Percentiles rank a stretch among this genome's conserved stretches.
These are phyloP conservation scores for Leccinum broughii DNA, from an alignment of 768 basidiomycete genomes.

Conservation along the genomic window DNA sequence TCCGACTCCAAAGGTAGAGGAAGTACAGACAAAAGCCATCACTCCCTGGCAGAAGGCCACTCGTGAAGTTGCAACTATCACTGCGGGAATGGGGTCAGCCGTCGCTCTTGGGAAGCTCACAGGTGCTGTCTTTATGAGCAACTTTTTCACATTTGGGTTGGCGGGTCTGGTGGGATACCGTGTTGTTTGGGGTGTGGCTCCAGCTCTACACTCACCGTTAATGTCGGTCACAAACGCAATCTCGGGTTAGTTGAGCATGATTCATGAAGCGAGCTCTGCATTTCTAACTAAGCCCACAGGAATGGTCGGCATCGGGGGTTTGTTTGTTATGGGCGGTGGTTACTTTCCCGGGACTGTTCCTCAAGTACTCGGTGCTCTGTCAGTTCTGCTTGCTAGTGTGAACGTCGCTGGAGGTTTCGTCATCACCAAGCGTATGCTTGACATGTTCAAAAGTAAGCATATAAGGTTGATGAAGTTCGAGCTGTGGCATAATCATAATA, in stretches of 20 bases:
- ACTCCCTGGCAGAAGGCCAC: slow-evolving; percentile 86
- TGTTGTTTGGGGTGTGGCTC: slow-evolving; percentile 88
- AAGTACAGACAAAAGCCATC: slow-evolving; percentile 51
- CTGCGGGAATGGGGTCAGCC: slow-evolving; percentile 72
- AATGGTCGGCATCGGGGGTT: slow-evolving; percentile 80
- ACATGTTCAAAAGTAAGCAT: slow-evolving; percentile 82
- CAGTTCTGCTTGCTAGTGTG: slow-evolving; percentile 84
- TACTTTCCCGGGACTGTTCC: slow-evolving; percentile 80
- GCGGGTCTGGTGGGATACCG: slow-evolving; percentile 86
- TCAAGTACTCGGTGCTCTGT: slow-evolving; percentile 74
- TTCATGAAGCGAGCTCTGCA: slow-evolving; percentile 9
- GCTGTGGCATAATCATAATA: slow-evolving; percentile 11
- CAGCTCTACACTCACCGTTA: slow-evolving; percentile 84
- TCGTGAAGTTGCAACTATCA: slow-evolving; percentile 71
- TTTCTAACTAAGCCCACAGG: slow-evolving; percentile 33
- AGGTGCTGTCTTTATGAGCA: slow-evolving; percentile 82
- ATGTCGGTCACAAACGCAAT: slow-evolving; percentile 93
- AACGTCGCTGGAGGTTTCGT: slow-evolving; percentile 90
- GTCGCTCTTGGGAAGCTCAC: slow-evolving; percentile 79
- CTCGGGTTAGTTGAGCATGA: slow-evolving; percentile 52
- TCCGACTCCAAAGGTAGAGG: slow-evolving; percentile 48
- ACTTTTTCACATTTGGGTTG: slow-evolving; percentile 86
- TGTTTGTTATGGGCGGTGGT: slow-evolving; percentile 91
- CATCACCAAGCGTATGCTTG: slow-evolving; percentile 89
- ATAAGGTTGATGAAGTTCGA: not conserved